phyloP scores from a whole-genome alignment of 2,329 filamentous ascomycete species.

The Thelonectria discophora region DNA sequence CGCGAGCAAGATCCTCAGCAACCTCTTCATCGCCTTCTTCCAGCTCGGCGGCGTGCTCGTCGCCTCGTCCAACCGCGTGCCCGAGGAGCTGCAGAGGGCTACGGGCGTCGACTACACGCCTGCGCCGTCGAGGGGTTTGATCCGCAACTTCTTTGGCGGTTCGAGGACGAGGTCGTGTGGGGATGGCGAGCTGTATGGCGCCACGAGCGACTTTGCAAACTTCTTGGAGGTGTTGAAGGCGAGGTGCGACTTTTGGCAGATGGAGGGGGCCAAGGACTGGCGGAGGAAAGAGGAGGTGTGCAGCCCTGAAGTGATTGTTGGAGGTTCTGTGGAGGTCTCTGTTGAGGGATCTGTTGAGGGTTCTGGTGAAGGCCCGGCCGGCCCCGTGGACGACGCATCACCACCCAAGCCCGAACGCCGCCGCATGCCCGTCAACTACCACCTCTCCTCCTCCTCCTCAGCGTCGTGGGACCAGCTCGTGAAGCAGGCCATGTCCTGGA shows the following conservation, averaged over 20 bases:
- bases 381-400: slow-evolving; percentile 1
- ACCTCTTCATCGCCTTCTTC: slow-evolving; percentile 82
- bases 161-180: slow-evolving; percentile 38
- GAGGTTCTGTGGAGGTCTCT: neutral
- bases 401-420: slow-evolving; percentile 30
- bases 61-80: slow-evolving; percentile 84
- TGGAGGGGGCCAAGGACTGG: slow-evolving; percentile 79
- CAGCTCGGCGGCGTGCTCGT: slow-evolving; percentile 83
- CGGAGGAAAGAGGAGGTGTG: slow-evolving; percentile 61
- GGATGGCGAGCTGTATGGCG: slow-evolving; percentile 64
- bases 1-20: slow-evolving; percentile 80
- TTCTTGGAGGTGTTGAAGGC: slow-evolving; percentile 81
- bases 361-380: neutral
- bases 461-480: slow-evolving; percentile 43
- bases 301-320: slow-evolving; percentile 10
- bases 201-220: slow-evolving; percentile 75
- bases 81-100: slow-evolving; percentile 80
- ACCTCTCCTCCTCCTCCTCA: slow-evolving; percentile 35
- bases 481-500: slow-evolving; percentile 37
- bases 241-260: slow-evolving; percentile 84
- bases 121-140: slow-evolving; percentile 61
- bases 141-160: slow-evolving; percentile 58
- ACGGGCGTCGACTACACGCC: slow-evolving; percentile 73
- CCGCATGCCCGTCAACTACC: slow-evolving; percentile 46
- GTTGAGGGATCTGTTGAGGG: neutral